Evolutionary conservation across 805 yeast species (phyloP), one percentile per base, ranked within the genome.

Genomic region (Danielia oregonensis): DNA sequence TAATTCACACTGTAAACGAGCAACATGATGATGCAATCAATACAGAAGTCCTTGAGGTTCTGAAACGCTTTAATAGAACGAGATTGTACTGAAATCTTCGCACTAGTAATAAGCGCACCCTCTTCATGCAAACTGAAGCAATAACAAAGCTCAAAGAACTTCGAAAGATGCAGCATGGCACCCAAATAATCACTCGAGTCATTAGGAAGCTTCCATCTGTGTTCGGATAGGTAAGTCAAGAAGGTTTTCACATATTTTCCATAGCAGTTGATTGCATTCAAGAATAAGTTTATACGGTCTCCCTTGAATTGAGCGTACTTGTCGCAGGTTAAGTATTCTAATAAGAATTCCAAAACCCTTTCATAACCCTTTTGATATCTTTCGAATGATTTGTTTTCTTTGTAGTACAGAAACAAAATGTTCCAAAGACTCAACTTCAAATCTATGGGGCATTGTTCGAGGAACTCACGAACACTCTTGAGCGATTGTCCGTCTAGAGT

Each of bases 401-500:
- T 52, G 46, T 82, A 85, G 36, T 72, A 71, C 42, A 72, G 76
- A 30, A 86, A 68, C 12, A 89, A 61, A 16, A 82, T 69, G 21
- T 75, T 76, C 95, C 97, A 89, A 2, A 93, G 59, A 35, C 80
- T 79, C 24, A 88, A 60, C 36, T 75, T 76, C 52, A 87, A 70
- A 15, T 76, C 81, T 15, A 82, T 63, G 0, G 93, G 76, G 0
- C 94, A 78, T 9, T 63, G 65, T 3, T 65, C 59, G 11, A 93
- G 63, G 50, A 91, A 86, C 9, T 63, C 56, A 15, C 70, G 64
- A 55, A 87, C 79, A 6, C 88, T 78, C 5, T 33, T 17, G 6
- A 65, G 46, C 0, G 68, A 61, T 2, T 40, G 42, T 14, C 32
- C 15, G 35, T 48, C 49, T 13, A 49, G 36, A 3, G 33, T 31